These are phyloP conservation scores for Metschnikowia shivogae DNA, from an alignment of 805 yeast genomes.

Conservation along the genomic window DNA sequence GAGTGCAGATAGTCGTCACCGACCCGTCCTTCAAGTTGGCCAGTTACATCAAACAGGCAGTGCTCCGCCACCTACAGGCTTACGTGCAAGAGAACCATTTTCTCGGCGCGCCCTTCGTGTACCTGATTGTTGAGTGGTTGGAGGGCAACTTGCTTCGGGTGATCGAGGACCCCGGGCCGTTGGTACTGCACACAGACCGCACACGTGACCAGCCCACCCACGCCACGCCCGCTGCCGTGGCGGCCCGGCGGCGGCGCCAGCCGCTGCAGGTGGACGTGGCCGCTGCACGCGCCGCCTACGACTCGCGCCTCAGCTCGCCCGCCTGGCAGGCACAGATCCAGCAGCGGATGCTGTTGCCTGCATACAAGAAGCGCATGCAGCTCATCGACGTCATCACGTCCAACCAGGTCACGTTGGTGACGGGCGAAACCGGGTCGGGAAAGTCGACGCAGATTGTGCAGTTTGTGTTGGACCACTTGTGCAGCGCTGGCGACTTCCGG, in stretches of 20 bases:
- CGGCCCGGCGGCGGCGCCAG: background rate
- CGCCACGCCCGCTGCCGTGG: background rate
- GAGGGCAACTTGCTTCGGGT: conserved; percentile 56
- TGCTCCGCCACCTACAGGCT: conserved; percentile 44
- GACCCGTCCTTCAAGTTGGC: conserved; percentile 53
- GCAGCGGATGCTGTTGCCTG: conserved; percentile 63
- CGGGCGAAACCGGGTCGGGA: conserved; percentile 98
- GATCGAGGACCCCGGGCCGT: conserved; percentile 71
- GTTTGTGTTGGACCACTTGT: conserved; percentile 70
- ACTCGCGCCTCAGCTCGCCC: background rate
- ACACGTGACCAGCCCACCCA: background rate
- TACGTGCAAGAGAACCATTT: conserved; percentile 41
- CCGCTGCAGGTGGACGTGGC: background rate
- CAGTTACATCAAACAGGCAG: conserved; percentile 61
- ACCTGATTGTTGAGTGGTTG: conserved; percentile 71
- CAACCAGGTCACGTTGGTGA: conserved; percentile 68
- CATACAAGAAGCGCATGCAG: conserved; percentile 65
- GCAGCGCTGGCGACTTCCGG: conserved; percentile 43
- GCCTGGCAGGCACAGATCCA: background rate
- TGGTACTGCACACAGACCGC: conserved; percentile 22
- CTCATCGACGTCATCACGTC: conserved; percentile 53
- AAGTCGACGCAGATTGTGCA: conserved; percentile 94
- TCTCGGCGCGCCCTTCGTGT: conserved; percentile 69
- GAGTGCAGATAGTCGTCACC: conserved; percentile 49
- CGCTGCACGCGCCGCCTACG: background rate